A percentile compares a stretch with the other conserved stretches of the same genome.
phyloP scores from a whole-genome alignment of 2,329 filamentous ascomycete genomes.

The Coniochaeta sp. region DNA sequence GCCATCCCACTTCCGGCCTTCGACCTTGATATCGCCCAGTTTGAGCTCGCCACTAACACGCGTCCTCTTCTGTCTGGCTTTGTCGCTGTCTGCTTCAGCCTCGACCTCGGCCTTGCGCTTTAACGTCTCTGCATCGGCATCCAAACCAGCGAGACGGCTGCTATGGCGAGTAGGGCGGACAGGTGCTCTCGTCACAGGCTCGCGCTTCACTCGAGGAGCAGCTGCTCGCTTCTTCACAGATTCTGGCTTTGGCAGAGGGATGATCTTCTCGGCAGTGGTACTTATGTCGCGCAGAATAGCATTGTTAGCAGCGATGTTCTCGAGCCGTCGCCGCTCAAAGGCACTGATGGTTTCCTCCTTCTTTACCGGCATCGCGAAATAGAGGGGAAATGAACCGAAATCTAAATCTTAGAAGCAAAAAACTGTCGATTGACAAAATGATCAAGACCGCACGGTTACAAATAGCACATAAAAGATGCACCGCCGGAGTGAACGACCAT shows the following conservation, averaged over 20 bases:
- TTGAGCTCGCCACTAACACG: slow-evolving; percentile 53
- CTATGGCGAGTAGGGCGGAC: slow-evolving; percentile 48
- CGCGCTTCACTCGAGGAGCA: slow-evolving; percentile 23
- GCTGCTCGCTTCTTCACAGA: slow-evolving; percentile 22
- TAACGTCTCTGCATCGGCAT: slow-evolving; percentile 35
- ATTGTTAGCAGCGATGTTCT: slow-evolving; percentile 83
- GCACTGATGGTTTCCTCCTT: slow-evolving; percentile 57
- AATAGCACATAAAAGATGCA: neutral
- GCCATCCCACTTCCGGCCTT: slow-evolving; percentile 71
- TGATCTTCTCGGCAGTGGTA: slow-evolving; percentile 60
- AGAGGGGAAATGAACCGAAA: neutral
- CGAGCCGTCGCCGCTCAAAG: slow-evolving; percentile 77
- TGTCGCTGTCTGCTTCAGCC: slow-evolving; percentile 29
- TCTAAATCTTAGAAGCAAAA: neutral
- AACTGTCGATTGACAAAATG: neutral
- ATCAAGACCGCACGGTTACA: neutral
- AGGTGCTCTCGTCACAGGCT: slow-evolving; percentile 39
- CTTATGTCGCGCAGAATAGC: slow-evolving; percentile 72
- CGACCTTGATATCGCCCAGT: slow-evolving; percentile 70
- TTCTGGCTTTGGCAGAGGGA: slow-evolving; percentile 46
- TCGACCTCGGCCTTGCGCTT: slow-evolving; percentile 48
- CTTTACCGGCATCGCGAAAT: slow-evolving; percentile 35
- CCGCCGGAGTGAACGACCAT: neutral
- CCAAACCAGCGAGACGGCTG: slow-evolving; percentile 48
- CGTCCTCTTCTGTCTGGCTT: slow-evolving; percentile 49